Evolutionary conservation across 192 early-diverging fungal genomes (phyloP), one percentile per base, ranked within the genome.

Genomic region (Gamsiella multidivaricata): DNA sequence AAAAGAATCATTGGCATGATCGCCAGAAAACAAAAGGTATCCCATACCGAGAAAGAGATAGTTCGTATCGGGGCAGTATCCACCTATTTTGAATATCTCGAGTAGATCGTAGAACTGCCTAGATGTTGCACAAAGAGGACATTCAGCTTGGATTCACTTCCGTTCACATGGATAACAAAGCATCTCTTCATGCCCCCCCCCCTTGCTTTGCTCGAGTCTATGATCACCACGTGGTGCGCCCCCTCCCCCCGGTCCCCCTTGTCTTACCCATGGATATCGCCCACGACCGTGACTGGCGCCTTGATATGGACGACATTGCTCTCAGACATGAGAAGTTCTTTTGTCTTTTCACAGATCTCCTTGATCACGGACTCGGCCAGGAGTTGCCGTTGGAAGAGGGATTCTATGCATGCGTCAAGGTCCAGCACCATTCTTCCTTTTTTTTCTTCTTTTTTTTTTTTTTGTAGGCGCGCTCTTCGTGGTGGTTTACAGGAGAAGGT

Each of bases 221-320:
- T n/a, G n/a, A n/a, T n/a, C n/a, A n/a, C n/a, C n/a, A n/a, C n/a
- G n/a, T n/a, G n/a, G n/a, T n/a, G n/a, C n/a, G n/a, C n/a, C n/a
- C n/a, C n/a, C n/a, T n/a, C n/a, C n/a, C n/a, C n/a, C n/a, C n/a
- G n/a, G n/a, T n/a, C n/a, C n/a, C n/a, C n/a, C n/a, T n/a, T n/a
- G n/a, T 23, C 72, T 70, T 88, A 93, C 86, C 94, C 94, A 75
- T 94, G 94, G 54, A 96, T 94, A 65, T 95, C 95, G 26, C 94
- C 94, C n/a, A 96, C 90, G 2, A 98, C 90, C 0, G 95, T 97
- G 32, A 94, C 92, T 31, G 97, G 97, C 12, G 96, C 91, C 22
- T 82, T 81, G 37, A 98, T 92, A 26, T 84, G 84, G 15, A 92
- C 84, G 31, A 96, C 92, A 84, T 98, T 98, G 54, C 92, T 89